Percentiles rank a stretch among this genome's conserved stretches.
phyloP scores from a whole-genome alignment of 768 basidiomycete species.

The Dioszegia aurantiaca region DNA sequence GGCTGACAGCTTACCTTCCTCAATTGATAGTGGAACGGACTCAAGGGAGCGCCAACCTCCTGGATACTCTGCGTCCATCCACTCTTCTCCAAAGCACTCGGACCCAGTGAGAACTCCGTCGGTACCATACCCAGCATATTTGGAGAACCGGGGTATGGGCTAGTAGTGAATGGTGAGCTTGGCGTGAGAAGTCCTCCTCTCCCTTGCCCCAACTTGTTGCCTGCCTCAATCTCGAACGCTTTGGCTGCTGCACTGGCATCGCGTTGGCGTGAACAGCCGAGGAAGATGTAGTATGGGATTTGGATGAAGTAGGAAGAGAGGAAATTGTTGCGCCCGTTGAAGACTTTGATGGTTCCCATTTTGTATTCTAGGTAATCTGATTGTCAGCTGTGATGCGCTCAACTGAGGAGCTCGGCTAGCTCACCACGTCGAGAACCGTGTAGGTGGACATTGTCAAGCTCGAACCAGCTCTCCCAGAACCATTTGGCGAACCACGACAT shows the following conservation, averaged over 20 bases:
- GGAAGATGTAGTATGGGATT: conserved; percentile 69
- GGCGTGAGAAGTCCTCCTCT: conserved; percentile 48
- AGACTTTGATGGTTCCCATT: conserved; percentile 71
- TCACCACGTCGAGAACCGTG: conserved; percentile 58
- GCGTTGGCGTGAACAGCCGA: conserved; percentile 65
- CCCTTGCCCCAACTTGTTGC: conserved; percentile 55
- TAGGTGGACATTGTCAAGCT: conserved; percentile 55
- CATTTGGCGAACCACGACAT: conserved; percentile 66
- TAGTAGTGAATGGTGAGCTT: conserved; percentile 36
- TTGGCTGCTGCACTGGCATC: conserved; percentile 61
- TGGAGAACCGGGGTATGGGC: conserved; percentile 2
- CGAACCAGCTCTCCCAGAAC: conserved; percentile 72
- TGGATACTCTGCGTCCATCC: conserved; percentile 37
- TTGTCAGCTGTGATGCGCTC: conserved; percentile 1
- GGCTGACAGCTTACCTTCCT: conserved; percentile 29
- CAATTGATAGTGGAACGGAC: conserved; percentile 51
- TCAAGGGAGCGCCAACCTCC: conserved; percentile 44
- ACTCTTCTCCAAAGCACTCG: conserved; percentile 29
- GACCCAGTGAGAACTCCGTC: conserved; percentile 29
- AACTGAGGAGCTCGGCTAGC: not conserved
- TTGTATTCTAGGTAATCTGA: conserved; percentile 71
- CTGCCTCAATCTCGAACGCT: conserved; percentile 59
- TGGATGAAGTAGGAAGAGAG: conserved; percentile 66
- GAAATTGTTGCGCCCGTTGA: conserved; percentile 71
- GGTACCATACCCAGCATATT: conserved; percentile 13